Percentiles rank a stretch among this genome's conserved stretches.
Evolutionary conservation across 768 basidiomycete genomes (phyloP).

Genomic region (Amanita muscaria): DNA sequence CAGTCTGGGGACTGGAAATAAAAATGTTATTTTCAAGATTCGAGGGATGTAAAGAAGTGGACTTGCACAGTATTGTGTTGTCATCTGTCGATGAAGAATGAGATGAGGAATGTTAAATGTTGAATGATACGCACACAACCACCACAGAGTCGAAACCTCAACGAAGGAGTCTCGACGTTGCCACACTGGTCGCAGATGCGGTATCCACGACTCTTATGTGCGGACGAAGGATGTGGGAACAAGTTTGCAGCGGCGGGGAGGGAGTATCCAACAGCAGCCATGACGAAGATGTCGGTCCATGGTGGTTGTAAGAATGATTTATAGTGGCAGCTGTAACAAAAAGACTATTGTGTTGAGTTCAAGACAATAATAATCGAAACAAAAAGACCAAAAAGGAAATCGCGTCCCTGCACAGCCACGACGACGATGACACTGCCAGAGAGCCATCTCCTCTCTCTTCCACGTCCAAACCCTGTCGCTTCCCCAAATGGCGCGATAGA

Average conservation of each 20-base stretch:
- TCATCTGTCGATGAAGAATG: slow-evolving; percentile 43
- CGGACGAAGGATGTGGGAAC: slow-evolving; percentile 35
- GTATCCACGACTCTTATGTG: slow-evolving; percentile 52
- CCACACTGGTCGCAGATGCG: slow-evolving; percentile 78
- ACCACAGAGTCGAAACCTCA: slow-evolving; percentile 70
- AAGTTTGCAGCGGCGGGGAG: slow-evolving; percentile 79
- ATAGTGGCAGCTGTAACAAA: too few relatives aligned
- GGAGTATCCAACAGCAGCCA: slow-evolving; percentile 30
- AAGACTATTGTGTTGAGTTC: too few relatives aligned
- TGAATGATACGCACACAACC: slow-evolving; percentile 58
- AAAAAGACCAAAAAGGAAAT: too few relatives aligned
- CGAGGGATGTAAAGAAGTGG: slow-evolving; percentile 1
- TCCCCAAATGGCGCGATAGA: slow-evolving; percentile 28
- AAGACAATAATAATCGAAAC: too few relatives aligned
- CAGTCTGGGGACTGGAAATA: slow-evolving; percentile 60
- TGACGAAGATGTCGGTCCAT: not conserved
- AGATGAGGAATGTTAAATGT: slow-evolving; percentile 19
- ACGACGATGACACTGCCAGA: not conserved
- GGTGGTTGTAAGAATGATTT: too few relatives aligned
- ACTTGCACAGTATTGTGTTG: slow-evolving; percentile 76
- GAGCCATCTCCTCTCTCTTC: slow-evolving; percentile 3
- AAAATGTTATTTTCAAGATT: slow-evolving; percentile 13
- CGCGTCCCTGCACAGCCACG: slow-evolving; percentile 20
- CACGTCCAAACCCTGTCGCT: slow-evolving; percentile 22
- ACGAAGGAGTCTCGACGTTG: slow-evolving; percentile 52